phyloP scores from a whole-genome alignment of 1,139 yeast species.

The Pichiaceae sp. region DNA sequence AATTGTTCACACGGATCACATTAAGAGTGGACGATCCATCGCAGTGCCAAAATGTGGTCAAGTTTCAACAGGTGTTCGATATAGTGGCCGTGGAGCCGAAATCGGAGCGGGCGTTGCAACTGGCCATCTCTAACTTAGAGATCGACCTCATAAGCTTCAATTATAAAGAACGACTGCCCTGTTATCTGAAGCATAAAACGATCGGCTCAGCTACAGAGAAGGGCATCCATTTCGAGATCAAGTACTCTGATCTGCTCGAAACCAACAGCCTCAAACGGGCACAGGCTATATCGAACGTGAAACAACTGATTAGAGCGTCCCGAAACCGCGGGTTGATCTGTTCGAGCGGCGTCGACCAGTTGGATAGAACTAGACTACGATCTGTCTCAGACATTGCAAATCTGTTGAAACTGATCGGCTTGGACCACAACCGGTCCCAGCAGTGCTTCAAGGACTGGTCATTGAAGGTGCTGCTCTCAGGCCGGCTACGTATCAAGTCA shows the following conservation, averaged over 20 bases:
- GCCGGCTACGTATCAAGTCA: conserved; percentile 61
- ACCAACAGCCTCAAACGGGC: conserved; percentile 16
- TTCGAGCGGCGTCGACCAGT: conserved; percentile 69
- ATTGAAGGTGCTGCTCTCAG: conserved; percentile 56
- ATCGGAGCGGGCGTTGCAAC: conserved; percentile 69
- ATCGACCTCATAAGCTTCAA: conserved; percentile 75
- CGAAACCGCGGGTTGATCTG: conserved; percentile 72
- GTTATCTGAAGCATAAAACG: conserved; percentile 73
- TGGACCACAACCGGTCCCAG: conserved; percentile 53
- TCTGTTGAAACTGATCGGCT: conserved; percentile 61
- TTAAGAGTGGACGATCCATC: conserved; percentile 69
- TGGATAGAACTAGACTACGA: conserved; percentile 41
- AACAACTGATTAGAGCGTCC: conserved; percentile 75
- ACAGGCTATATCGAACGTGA: conserved; percentile 50
- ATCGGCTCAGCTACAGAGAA: conserved; percentile 75
- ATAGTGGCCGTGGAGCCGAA: conserved; percentile 74
- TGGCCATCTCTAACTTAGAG: conserved; percentile 66
- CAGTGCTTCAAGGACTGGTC: conserved; percentile 54
- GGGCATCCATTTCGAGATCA: conserved; percentile 77
- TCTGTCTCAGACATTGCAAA: conserved; percentile 62
- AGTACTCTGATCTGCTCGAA: conserved; percentile 51
- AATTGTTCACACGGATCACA: conserved; percentile 66
- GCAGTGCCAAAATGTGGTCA: conserved; percentile 62
- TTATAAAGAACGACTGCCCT: conserved; percentile 58
- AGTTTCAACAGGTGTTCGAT: conserved; percentile 60